Evolutionary conservation across 768 basidiomycete species (phyloP), one percentile per base, ranked within the genome.

Genomic region (Porphyrellus cyaneotinctus): DNA sequence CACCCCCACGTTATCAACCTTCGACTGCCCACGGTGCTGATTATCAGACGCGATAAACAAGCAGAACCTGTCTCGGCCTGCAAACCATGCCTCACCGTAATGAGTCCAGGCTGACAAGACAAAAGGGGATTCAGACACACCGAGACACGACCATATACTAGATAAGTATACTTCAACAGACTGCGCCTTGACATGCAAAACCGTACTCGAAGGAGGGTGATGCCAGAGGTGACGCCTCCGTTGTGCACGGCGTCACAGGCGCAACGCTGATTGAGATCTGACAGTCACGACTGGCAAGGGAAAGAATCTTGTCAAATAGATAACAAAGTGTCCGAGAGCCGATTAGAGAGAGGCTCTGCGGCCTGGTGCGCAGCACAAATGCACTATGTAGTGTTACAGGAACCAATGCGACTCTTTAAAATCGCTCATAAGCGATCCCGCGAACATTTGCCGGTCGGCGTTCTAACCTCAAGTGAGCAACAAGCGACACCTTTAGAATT

Each of bases 371-470:
- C 10, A 39, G 39, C 9, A 28, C 43, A 30, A 22, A 26, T 45
- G n/a, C n/a, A n/a, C n/a, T n/a, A n/a, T n/a, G n/a, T n/a, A n/a
- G n/a, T n/a, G n/a, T 36, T 17, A 13, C 14, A 56, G 38, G 39
- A 17, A 41, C 13, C 42, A 37, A 45, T 18, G 6, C 24, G 37
- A 41, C 32, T 33, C 50, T 46, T 38, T 52, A 43, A 57, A 49
- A 36, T 22, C 13, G 4, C 43, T 0, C 22, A 28, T 58, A 65
- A 66, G 65, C 65, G 65, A 64, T 67, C 65, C 65, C 65, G 65
- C 65, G 65, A 67, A 58, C 58, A 48, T 65, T 66, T 62, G 51
- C 61, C 66, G 61, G 56, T 51, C 65, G 63, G 63, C 41, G 43
- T 60, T 59, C 52, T 35, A 52, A 28, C 26, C 26, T 28, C 26